Conservation (phyloP, 257 asterid genomes). For the Ehretia macrophylla region DNA sequence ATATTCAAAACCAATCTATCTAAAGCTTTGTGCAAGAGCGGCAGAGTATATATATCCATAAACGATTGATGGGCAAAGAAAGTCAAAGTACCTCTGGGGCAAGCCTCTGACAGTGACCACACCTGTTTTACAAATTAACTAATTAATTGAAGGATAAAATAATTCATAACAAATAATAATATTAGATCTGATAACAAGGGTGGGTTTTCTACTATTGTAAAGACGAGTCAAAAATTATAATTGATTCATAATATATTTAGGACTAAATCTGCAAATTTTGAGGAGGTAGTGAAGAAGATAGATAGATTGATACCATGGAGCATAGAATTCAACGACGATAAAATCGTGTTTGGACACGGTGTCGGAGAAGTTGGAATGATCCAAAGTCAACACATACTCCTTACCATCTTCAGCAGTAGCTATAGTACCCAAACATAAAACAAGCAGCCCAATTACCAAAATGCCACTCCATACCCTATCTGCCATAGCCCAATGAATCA, state of each 20-base stretch:
- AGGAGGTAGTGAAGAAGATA: too few species aligned
- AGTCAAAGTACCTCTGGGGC: constrained; percentile 18
- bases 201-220: too few species aligned
- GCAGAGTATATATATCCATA: background rate
- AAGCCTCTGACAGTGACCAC: constrained; percentile 18
- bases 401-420: background rate
- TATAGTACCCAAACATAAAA: background rate
- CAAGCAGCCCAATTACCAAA: background rate
- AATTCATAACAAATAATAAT: too few species aligned
- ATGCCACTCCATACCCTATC: background rate
- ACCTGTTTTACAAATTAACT: background rate
- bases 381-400: background rate
- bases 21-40: too few species aligned
- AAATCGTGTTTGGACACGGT: background rate
- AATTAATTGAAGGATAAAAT: background rate
- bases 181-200: too few species aligned
- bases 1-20: background rate
- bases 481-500: background rate
- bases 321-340: background rate
- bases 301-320: background rate
- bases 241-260: too few species aligned
- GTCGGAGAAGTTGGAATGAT: background rate
- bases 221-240: too few species aligned
- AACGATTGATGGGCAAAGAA: background rate
- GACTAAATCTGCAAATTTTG: too few species aligned